Evolutionary conservation across 805 yeast genomes (phyloP).

Genomic region (Isabelozyma gotoi): DNA sequence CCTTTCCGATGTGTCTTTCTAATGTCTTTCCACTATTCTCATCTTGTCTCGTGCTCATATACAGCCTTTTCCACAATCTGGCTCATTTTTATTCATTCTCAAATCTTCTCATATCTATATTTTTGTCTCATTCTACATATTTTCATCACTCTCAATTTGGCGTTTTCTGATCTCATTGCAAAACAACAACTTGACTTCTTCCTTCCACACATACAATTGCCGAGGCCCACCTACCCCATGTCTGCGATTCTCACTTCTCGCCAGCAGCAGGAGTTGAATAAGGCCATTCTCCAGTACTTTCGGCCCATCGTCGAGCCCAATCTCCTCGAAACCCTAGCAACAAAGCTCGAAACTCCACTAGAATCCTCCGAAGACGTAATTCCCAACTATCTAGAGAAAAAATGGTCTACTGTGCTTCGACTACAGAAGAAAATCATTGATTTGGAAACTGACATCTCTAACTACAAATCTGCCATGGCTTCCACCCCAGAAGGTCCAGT

Average conservation of each 20-base stretch:
- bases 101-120: no score
- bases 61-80: no score
- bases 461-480: slow-evolving; percentile 38
- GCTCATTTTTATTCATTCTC: no score
- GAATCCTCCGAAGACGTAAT: slow-evolving; percentile 23
- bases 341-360: slow-evolving; percentile 9
- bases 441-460: slow-evolving; percentile 57
- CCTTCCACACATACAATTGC: no score
- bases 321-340: slow-evolving; percentile 8
- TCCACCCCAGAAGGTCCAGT: slow-evolving; percentile 4
- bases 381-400: slow-evolving; percentile 59
- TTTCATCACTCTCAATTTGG: no score
- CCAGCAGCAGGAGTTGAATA: slow-evolving; percentile 47
- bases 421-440: slow-evolving; percentile 73
- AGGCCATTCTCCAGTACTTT: slow-evolving; percentile 50
- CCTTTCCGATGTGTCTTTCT: no score
- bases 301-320: slow-evolving; percentile 27
- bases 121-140: no score
- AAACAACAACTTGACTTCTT: no score
- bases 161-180: no score
- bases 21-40: no score
- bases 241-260: slow-evolving; percentile 31
- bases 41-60: no score
- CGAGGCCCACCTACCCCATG: no score
- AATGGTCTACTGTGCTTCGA: slow-evolving; percentile 84